phyloP scores from a whole-genome alignment of 2,329 filamentous ascomycete species.

The Colletotrichum sublineola region DNA sequence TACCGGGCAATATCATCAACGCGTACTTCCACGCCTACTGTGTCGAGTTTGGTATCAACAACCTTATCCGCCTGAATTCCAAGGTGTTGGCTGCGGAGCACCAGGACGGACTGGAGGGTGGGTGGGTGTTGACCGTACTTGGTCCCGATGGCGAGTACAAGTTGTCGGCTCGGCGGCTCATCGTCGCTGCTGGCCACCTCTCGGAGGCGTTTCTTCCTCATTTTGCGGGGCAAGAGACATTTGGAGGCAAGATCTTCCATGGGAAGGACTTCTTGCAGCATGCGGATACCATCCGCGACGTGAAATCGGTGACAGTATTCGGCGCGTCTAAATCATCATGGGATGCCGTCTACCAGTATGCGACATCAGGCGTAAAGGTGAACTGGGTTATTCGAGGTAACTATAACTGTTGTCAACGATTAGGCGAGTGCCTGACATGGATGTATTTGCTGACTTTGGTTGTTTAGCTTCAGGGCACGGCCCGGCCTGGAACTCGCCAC shows the following conservation, averaged over 20 bases:
- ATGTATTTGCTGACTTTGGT: not conserved
- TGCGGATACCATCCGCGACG: conserved; percentile 55
- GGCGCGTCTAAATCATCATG: conserved; percentile 75
- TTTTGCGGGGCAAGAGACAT: conserved; percentile 61
- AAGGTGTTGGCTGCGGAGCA: conserved; percentile 61
- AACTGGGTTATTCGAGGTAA: conserved; percentile 70
- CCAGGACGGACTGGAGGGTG: conserved; percentile 48
- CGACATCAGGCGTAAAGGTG: conserved; percentile 65
- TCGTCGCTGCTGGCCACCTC: conserved; percentile 69
- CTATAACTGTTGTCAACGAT: conserved; percentile 15
- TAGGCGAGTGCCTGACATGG: not conserved
- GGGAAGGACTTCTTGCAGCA: conserved; percentile 59
- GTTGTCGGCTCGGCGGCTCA: conserved; percentile 59
- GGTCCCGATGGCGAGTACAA: conserved; percentile 40
- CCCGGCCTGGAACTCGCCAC: conserved; percentile 69
- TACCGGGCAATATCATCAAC: conserved; percentile 61
- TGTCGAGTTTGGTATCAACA: conserved; percentile 56
- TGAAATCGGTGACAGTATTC: conserved; percentile 66
- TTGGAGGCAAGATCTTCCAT: conserved; percentile 64
- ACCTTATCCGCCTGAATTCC: conserved; percentile 55
- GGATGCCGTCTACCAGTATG: conserved; percentile 74
- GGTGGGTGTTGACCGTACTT: conserved; percentile 57
- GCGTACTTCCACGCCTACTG: conserved; percentile 62
- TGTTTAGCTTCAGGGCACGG: conserved; percentile 66
- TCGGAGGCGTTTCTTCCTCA: conserved; percentile 62